Percentiles rank a stretch among this genome's conserved stretches.
phyloP scores from a whole-genome alignment of 2,329 filamentous ascomycete genomes.

The Talaromyces sp. region DNA sequence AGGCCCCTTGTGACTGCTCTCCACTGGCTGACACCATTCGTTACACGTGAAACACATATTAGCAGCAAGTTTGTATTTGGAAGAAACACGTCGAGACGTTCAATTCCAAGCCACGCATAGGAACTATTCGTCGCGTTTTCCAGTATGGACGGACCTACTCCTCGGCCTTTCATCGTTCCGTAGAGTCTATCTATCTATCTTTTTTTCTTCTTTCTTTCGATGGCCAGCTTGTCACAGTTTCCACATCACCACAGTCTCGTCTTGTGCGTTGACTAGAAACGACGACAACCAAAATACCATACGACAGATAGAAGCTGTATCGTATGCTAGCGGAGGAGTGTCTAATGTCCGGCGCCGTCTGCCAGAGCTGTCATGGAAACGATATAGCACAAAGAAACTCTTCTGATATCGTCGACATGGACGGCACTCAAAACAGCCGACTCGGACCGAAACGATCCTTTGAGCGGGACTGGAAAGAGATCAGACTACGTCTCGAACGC shows the following conservation, averaged over 20 bases:
- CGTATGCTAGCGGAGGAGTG: not conserved
- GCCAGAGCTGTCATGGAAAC: constrained; percentile 4
- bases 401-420: constrained; percentile 9
- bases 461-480: constrained; percentile 13
- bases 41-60: not conserved
- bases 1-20: constrained; percentile 4
- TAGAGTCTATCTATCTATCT: not conserved
- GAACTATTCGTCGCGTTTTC: not conserved
- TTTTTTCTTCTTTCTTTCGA: not conserved
- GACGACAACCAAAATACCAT: not conserved
- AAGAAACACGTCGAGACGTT: not conserved
- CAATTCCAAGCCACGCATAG: not conserved
- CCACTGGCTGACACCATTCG: not conserved
- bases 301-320: not conserved
- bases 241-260: not conserved
- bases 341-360: constrained; percentile 8
- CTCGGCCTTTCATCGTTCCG: not conserved
- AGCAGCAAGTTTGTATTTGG: not conserved
- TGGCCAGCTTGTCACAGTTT: not conserved
- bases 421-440: not conserved
- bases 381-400: not conserved
- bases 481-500: constrained; percentile 11
- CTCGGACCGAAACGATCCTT: constrained; percentile 9
- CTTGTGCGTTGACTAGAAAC: not conserved
- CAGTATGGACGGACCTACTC: not conserved